Evolutionary conservation across 768 basidiomycete species (phyloP).

Genomic region (Serendipita sp.): DNA sequence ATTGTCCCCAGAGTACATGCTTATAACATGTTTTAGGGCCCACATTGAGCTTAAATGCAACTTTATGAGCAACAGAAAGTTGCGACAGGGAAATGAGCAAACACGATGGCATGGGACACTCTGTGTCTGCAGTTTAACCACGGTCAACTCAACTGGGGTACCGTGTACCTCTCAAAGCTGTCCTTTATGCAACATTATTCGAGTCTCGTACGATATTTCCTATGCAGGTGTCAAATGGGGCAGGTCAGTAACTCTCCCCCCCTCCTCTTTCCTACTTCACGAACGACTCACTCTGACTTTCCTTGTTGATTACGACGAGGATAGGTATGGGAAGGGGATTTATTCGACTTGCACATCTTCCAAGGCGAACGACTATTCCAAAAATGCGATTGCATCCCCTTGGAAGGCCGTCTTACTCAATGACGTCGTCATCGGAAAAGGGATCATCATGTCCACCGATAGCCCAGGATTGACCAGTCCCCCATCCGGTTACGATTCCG

Average conservation of each 20-base stretch:
- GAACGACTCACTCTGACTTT: background rate
- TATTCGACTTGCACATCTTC: constrained; percentile 67
- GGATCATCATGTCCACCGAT: constrained; percentile 47
- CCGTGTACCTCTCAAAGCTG: constrained; percentile 41
- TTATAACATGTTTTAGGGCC: background rate
- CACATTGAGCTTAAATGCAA: constrained; percentile 41
- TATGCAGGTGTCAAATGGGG: constrained; percentile 67
- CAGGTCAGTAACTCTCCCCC: constrained; percentile 26
- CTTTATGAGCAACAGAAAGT: constrained; percentile 31
- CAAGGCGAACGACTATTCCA: constrained; percentile 50
- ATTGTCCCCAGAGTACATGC: too few species aligned
- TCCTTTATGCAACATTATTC: constrained; percentile 47
- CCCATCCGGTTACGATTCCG: constrained; percentile 51
- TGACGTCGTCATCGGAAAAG: constrained; percentile 57
- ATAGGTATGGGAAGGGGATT: constrained; percentile 51
- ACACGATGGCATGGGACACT: constrained; percentile 62
- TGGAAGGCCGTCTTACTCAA: constrained; percentile 53
- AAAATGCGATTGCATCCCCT: constrained; percentile 36
- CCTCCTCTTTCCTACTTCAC: background rate
- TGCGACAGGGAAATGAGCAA: constrained; percentile 53
- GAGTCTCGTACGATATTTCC: constrained; percentile 43
- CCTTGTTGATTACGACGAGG: background rate
- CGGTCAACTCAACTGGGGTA: constrained; percentile 30
- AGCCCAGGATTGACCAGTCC: constrained; percentile 38
- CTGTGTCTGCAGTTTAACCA: constrained; percentile 48